Evolutionary conservation across 2,329 filamentous ascomycete species (phyloP), one percentile per base, ranked within the genome.

Genomic region (Fusarium sambucinum): DNA sequence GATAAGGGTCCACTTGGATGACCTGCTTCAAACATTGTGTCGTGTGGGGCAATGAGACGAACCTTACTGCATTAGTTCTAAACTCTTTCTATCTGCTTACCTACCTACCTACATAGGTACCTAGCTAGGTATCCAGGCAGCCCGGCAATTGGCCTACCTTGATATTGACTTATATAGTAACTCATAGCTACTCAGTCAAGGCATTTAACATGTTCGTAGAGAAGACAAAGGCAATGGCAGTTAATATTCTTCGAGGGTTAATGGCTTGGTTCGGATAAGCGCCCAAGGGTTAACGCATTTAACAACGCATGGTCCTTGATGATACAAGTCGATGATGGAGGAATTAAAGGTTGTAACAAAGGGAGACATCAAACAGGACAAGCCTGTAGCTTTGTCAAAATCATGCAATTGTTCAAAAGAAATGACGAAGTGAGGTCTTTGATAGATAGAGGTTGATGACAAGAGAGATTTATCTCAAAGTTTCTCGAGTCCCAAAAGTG

Each of bases 401-500:
- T n/a, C 11, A 48, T 33, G 8, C 27, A 47, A 42, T 27, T 41
- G 38, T 11, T 25, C 9, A 12, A 50, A n/a, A 16, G 13, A n/a
- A n/a, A 30, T 27, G 23, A 19, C 6, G 8, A 45, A 55, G 17
- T 27, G 25, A 55, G 13, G 59, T 40, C 12, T 19, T 38, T 32
- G 14, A 23, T 29, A 32, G 27, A 37, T 27, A 12, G 27, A 45
- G 35, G 44, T 27, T 21, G 29, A 16, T 17, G 25, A 5, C 19
- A 30, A 35, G 30, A 41, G 41, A 48, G 19, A 37, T 58, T 62
- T 30, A 27, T 47, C 19, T 23, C 6, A 27, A 12, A 37, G 37
- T 46, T 44, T 35, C 29, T 59, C 27, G 23, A 38, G n/a, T 50
- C 45, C 30, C 11, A 59, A 59, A 44, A 66, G 63, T 63, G 62